Base-by-base conservation (phyloP, 345 rosid genomes). In the Laguncularia racemosa region DNA sequence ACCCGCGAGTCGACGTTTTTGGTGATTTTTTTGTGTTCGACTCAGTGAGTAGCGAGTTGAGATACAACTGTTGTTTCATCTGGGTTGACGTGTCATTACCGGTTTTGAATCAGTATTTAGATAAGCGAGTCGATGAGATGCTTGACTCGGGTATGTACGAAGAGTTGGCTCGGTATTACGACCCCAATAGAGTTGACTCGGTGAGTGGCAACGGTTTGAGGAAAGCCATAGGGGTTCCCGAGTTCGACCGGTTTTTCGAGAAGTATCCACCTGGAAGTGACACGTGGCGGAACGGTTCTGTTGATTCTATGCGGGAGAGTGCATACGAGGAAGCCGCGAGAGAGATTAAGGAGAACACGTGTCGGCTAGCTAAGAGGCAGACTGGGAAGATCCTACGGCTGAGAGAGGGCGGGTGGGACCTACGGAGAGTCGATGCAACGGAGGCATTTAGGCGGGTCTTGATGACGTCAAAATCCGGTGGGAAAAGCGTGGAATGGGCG, bases 211-310 rank as follows among this genome's bases (percentile, higher is more conserved):
- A 49, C 17, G 96, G 97, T 57, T 49, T 93, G 40, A 59, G 81
- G 63, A 93, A 82, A 48, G 91, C 99, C 15, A 93, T 93, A 47
- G 97, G 99, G 3, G 95, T 93, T 14, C 95, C 95, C 40, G 97
- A 93, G 82, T 87, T 93, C 57, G 82, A 81, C 44, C 46, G 50
- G 1, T 86, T 78, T 71, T 93, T 89, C 28, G 65, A 63, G 62
- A 58, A 21, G 58, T 71, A 71, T 68, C 90, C 81, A 16, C 78
- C 78, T 16, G 63, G 60, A 56, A 53, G 50, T 54, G 47, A 13
- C 40, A 33, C 40, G 20, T 57, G 63, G 68, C 18, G 11, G 9
- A 53, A 26, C 14, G 17, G 7, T 8, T 56, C 61, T 44, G 62
- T 61, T 48, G 75, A 78, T 52, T 43, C 14, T n/a, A 65, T 6